These are phyloP conservation scores for Amanita rubescens DNA, from an alignment of 768 basidiomycete genomes.

Conservation along the genomic window DNA sequence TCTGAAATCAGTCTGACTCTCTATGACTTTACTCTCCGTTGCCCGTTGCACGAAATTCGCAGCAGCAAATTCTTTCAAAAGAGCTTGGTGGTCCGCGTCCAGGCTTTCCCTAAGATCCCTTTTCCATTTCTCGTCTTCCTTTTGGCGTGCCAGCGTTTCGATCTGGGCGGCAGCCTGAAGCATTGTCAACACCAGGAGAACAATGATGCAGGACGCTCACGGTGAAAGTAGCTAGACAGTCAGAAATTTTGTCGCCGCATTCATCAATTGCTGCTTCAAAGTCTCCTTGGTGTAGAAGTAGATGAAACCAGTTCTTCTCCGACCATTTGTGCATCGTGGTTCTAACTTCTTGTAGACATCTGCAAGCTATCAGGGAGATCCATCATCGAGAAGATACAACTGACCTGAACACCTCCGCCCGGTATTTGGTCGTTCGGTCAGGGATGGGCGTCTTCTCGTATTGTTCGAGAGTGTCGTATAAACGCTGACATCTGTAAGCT, in stretches of 20 bases:
- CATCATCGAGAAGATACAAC: background rate
- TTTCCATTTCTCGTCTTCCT: slow-evolving; percentile 3
- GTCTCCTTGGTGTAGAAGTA: slow-evolving; percentile 39
- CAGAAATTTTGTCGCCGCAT: slow-evolving; percentile 37
- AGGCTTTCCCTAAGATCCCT: background rate
- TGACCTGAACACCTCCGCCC: slow-evolving; percentile 23
- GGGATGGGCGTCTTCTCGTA: slow-evolving; percentile 24
- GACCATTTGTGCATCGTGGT: slow-evolving; percentile 38
- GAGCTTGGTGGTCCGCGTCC: background rate
- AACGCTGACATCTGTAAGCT: slow-evolving; percentile 36
- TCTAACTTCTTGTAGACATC: slow-evolving; percentile 24
- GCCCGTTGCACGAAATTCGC: slow-evolving; percentile 35
- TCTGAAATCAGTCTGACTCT: slow-evolving; percentile 26
- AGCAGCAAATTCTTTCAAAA: slow-evolving; percentile 31
- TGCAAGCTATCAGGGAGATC: slow-evolving; percentile 4
- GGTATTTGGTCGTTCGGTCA: slow-evolving; percentile 23
- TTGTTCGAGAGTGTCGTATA: slow-evolving; percentile 33
- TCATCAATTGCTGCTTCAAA: slow-evolving; percentile 35
- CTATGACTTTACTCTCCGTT: slow-evolving; percentile 24
- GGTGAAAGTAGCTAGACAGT: slow-evolving; percentile 41
- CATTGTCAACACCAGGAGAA: slow-evolving; percentile 12
- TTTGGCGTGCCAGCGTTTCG: background rate
- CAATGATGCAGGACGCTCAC: slow-evolving; percentile 18
- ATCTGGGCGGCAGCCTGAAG: slow-evolving; percentile 22
- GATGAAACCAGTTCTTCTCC: slow-evolving; percentile 28